These are phyloP conservation scores for Tilletia horrida DNA, from an alignment of 1,284 basidiomycete genomes.

Conservation along the genomic window DNA sequence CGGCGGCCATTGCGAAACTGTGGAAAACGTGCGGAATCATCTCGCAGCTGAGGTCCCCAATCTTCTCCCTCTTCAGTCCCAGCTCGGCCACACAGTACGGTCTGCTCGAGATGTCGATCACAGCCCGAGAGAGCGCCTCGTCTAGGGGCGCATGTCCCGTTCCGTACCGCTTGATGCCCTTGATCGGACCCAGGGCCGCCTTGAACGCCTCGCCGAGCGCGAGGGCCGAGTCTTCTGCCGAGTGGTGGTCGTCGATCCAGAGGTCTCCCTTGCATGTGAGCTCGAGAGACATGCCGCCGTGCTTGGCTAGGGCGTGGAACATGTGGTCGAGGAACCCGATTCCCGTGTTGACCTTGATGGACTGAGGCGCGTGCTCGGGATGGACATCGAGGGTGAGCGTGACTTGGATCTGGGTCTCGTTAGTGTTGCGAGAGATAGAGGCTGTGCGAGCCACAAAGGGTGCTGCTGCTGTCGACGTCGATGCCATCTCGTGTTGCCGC, in stretches of 20 bases:
- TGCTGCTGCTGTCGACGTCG: conserved; percentile 8
- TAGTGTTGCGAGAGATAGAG: conserved; percentile 77
- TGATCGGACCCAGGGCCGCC: conserved; percentile 85
- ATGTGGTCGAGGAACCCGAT: conserved; percentile 94
- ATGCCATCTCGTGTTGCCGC: neutral
- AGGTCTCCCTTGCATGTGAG: conserved; percentile 92
- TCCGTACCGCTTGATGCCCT: conserved; percentile 91
- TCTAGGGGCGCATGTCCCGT: conserved; percentile 95
- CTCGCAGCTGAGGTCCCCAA: conserved; percentile 80
- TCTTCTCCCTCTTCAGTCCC: conserved; percentile 76
- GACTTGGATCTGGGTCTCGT: conserved; percentile 85
- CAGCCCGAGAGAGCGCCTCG: conserved; percentile 81
- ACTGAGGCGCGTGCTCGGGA: conserved; percentile 67
- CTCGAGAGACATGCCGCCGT: conserved; percentile 64
- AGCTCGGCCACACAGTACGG: conserved; percentile 92
- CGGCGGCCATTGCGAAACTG: conserved; percentile 85
- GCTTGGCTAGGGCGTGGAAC: conserved; percentile 55
- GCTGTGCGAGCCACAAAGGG: conserved; percentile 60
- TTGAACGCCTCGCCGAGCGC: conserved; percentile 93
- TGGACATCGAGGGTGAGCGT: conserved; percentile 76
- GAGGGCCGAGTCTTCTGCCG: conserved; percentile 89
- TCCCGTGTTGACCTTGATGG: conserved; percentile 83
- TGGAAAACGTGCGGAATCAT: conserved; percentile 96
- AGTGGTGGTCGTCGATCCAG: conserved; percentile 98
- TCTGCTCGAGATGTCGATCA: conserved; percentile 95